Evolutionary conservation across 169 alveolate species (phyloP), one percentile per base, ranked within the genome.

Genomic region (Cryptosporidium canis): DNA sequence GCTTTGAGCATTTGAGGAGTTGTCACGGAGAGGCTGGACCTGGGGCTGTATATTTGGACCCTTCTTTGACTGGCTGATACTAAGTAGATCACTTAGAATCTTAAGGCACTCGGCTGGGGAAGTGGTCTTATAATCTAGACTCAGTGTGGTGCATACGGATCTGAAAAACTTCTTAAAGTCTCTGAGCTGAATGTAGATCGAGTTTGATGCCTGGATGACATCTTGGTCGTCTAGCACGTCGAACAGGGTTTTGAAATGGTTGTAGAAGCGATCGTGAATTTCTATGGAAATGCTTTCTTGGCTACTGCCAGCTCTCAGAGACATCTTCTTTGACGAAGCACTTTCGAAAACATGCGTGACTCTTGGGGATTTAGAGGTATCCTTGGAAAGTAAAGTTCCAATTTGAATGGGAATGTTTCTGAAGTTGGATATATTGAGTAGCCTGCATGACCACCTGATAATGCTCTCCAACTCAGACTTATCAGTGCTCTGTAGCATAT

Each of bases 191-290:
- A 77, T 77, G 39, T 77, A 77, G 14, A 77, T 58, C 8, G 87
- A 58, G 33, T 77, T 77, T 29, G 87, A 77, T n/a, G 64, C 87
- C 37, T 77, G 87, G 9, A 77, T 77, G 43, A 77, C 64, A 44
- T 77, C 87, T 58, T 77, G 87, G 24, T 77, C 87, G 31, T 77
- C 87, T 14, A 58, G 33, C 11, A 77, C 87, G 61, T 77, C 87
- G 37, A 77, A 77, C 5, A 77, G 47, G 21, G 87, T 77, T 58
- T 77, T 77, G 61, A 77, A 77, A 24, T 77, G 87, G 33, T 55
- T 77, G 51, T 77, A 77, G 43, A 77, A 77, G 12, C 87, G 55
- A 77, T 77, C 72, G 39, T 77, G 66, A 6, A 77, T 18, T 35
- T 77, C 87, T n/a, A 39, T 58, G 14, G 55, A 56, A 16, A 77